Conservation (phyloP, 2,329 filamentous ascomycete genomes). For the Penicillium janthinellum region DNA sequence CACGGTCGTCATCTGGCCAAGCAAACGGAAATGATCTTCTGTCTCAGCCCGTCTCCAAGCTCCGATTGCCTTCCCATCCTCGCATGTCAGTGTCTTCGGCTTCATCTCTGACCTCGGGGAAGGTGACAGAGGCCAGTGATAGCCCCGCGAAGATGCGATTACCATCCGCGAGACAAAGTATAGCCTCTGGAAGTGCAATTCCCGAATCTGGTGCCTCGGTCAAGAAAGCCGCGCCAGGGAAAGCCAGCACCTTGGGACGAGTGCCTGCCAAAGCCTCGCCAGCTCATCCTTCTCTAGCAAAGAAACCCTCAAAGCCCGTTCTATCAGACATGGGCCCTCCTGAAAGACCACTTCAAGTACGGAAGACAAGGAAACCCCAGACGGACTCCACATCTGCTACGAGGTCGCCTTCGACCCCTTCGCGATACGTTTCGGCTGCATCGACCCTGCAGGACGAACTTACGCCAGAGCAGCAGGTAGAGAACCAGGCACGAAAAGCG, state of each 20-base stretch:
- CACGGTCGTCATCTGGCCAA: slow-evolving; percentile 51
- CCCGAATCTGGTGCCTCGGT: slow-evolving; percentile 21
- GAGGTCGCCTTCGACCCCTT: slow-evolving; percentile 35
- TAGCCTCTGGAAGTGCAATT: slow-evolving; percentile 15
- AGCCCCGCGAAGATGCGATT: slow-evolving; percentile 29
- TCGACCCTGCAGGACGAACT: slow-evolving; percentile 34
- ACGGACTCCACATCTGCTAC: slow-evolving; percentile 32
- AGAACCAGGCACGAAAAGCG: slow-evolving; percentile 44
- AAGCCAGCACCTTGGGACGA: slow-evolving; percentile 35
- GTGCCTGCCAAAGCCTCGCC: slow-evolving; percentile 47
- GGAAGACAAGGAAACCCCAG: slow-evolving; percentile 41
- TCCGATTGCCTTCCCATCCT: slow-evolving; percentile 38
- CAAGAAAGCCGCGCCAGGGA: slow-evolving; percentile 17
- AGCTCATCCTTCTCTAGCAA: slow-evolving; percentile 56
- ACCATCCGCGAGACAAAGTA: slow-evolving; percentile 25
- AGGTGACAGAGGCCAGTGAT: slow-evolving; percentile 23
- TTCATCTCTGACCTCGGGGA: slow-evolving; percentile 23
- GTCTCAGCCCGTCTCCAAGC: slow-evolving; percentile 33
- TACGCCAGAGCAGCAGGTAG: slow-evolving; percentile 31
- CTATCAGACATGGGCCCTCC: slow-evolving; percentile 32
- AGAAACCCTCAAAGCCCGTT: slow-evolving; percentile 60
- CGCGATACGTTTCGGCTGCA: slow-evolving; percentile 35
- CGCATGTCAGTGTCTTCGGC: slow-evolving; percentile 30
- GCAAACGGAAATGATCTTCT: slow-evolving; percentile 58
- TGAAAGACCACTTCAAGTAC: slow-evolving; percentile 42